phyloP scores from a whole-genome alignment of 2,329 filamentous ascomycete genomes.

The Diaporthe citrichinensis region DNA sequence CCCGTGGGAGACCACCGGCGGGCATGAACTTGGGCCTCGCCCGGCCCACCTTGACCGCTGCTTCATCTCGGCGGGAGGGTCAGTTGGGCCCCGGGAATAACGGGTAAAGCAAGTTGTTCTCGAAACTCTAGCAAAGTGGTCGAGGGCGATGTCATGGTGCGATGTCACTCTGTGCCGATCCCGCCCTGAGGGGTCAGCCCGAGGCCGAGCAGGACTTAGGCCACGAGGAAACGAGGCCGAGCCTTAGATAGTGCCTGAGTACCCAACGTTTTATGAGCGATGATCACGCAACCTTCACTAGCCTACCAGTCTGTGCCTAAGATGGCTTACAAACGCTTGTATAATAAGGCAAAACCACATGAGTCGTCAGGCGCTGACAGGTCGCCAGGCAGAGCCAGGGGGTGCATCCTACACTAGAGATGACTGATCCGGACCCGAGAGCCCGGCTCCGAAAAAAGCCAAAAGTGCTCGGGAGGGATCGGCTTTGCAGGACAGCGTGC shows the following conservation, averaged over 20 bases:
- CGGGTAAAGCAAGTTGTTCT: background rate
- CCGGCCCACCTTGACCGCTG: conserved; percentile 12
- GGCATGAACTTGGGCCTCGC: background rate
- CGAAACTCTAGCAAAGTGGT: conserved; percentile 12
- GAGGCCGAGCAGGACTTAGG: conserved; percentile 6
- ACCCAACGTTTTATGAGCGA: conserved; percentile 11
- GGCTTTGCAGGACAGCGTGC: conserved; percentile 1
- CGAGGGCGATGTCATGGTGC: conserved; percentile 26
- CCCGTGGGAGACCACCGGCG: background rate
- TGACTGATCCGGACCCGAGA: conserved; percentile 8
- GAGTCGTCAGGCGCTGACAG: background rate
- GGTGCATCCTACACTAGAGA: background rate
- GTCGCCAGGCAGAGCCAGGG: background rate
- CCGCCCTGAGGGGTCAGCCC: conserved; percentile 24
- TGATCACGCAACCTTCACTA: conserved; percentile 22
- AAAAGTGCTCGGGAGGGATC: conserved; percentile 18
- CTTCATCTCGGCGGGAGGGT: background rate
- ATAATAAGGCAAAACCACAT: background rate
- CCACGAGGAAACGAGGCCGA: background rate
- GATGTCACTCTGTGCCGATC: conserved; percentile 16
- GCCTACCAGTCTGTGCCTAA: background rate
- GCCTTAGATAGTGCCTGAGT: background rate
- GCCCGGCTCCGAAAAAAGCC: conserved; percentile 21
- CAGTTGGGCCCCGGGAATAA: conserved; percentile 5
- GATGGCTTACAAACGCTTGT: conserved; percentile 13